Evolutionary conservation across 139 green algal genomes (phyloP).

Genomic region (Ettlia oleoabundans): DNA sequence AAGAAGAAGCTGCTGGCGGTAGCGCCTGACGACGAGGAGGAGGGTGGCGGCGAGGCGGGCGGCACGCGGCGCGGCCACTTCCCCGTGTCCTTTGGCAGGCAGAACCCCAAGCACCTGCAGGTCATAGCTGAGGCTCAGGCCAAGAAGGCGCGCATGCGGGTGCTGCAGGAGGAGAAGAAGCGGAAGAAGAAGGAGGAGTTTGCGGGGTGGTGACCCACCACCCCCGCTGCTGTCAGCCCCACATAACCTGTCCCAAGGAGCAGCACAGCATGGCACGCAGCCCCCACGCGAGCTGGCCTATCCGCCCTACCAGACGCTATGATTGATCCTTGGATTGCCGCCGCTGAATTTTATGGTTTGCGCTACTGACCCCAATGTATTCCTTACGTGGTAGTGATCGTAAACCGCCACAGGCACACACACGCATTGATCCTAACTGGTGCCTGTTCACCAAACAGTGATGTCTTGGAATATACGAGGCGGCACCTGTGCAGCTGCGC

Average conservation of each 20-base stretch:
- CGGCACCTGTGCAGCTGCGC: no score
- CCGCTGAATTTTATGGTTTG: no score
- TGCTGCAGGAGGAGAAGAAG: conserved; percentile 37
- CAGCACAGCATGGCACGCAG: no score
- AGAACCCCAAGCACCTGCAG: conserved; percentile 19
- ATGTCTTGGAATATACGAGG: no score
- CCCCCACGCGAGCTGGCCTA: no score
- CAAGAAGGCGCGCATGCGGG: conserved; percentile 27
- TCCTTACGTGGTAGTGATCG: no score
- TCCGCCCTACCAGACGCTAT: no score
- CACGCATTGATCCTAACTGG: no score
- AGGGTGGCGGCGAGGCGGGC: neutral
- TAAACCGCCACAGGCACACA: no score
- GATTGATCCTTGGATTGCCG: no score
- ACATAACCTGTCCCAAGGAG: neutral
- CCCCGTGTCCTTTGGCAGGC: conserved; percentile 32
- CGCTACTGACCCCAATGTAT: no score
- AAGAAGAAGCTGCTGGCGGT: conserved; percentile 72
- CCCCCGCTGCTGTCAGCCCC: neutral
- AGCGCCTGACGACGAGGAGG: conserved; percentile 6
- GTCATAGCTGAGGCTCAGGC: conserved; percentile 3
- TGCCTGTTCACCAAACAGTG: no score
- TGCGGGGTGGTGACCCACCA: conserved; percentile 3
- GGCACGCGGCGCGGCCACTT: neutral
- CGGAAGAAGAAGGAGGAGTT: conserved; percentile 40